Evolutionary conservation across 176 grass and related monocot genomes (phyloP).

Genomic region (Zizania latifolia): DNA sequence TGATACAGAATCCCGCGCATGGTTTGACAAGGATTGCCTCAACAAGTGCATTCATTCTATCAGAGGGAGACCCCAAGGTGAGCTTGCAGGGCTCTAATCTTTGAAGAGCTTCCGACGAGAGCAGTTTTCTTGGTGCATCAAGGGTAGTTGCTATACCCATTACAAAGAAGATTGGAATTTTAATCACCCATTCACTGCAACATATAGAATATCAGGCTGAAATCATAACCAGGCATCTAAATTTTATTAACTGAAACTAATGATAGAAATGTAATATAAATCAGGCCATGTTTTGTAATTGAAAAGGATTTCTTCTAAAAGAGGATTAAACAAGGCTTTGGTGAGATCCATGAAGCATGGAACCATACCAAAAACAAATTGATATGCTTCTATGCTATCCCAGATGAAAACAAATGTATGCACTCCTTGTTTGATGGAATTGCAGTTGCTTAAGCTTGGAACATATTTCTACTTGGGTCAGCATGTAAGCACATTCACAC

Average conservation of each 20-base stretch:
- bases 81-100: constrained; percentile 65
- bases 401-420: background rate
- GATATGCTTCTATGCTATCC: background rate
- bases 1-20: constrained; percentile 57
- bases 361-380: constrained; percentile 5
- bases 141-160: constrained; percentile 80
- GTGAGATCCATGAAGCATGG: background rate
- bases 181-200: constrained; percentile 79
- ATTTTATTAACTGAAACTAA: constrained; percentile 12
- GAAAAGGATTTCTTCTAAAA: background rate
- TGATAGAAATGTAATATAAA: background rate
- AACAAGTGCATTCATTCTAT: constrained; percentile 86
- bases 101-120: constrained; percentile 74
- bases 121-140: constrained; percentile 74
- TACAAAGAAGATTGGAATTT: constrained; percentile 87
- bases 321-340: background rate
- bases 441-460: background rate
- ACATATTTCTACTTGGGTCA: background rate
- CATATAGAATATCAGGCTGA: background rate
- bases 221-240: background rate
- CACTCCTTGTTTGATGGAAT: constrained; percentile 4
- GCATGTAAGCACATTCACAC: background rate
- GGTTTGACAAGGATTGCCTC: constrained; percentile 74
- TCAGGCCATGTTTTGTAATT: background rate
- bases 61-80: constrained; percentile 63